These are phyloP conservation scores for Hypoxylon sp. DNA, from an alignment of 2,329 filamentous ascomycete genomes.

Conservation along the genomic window DNA sequence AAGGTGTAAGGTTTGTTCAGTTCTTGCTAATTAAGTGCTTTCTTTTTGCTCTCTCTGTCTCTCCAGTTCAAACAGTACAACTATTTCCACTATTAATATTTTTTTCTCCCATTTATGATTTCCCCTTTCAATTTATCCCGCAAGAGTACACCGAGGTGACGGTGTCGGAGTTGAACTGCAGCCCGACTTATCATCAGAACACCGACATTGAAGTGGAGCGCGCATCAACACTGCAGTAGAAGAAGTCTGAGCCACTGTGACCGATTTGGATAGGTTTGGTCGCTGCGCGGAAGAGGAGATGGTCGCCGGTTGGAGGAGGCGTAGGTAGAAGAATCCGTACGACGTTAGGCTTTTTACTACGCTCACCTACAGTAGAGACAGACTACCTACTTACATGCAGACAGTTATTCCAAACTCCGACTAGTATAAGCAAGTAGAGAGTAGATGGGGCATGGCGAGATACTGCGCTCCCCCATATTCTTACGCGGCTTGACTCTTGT, in stretches of 20 bases:
- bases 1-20: conserved; percentile 22
- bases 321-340: conserved; percentile 4
- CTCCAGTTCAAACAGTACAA: too few relatives aligned
- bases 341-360: conserved; percentile 16
- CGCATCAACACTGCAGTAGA: too few relatives aligned
- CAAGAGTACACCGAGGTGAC: conserved; percentile 4
- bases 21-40: too few relatives aligned
- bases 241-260: conserved; percentile 3
- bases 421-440: conserved; percentile 3
- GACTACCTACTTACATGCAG: too few relatives aligned
- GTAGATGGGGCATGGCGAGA: too few relatives aligned
- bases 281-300: conserved; percentile 14
- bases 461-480: conserved; percentile 20
- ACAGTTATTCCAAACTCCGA: conserved; percentile 25
- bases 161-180: background rate
- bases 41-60: too few relatives aligned
- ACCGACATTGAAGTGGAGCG: conserved; percentile 3
- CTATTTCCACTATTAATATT: too few relatives aligned
- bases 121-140: background rate
- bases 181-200: conserved; percentile 2
- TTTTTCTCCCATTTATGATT: background rate
- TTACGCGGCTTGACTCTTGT: conserved; percentile 28
- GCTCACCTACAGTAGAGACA: too few relatives aligned
- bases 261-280: conserved; percentile 4
- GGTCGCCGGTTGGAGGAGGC: conserved; percentile 18